Percentiles rank a stretch among this genome's conserved stretches.
Evolutionary conservation across 2,329 filamentous ascomycete genomes (phyloP).

Genomic region (Aspergillus sp.): DNA sequence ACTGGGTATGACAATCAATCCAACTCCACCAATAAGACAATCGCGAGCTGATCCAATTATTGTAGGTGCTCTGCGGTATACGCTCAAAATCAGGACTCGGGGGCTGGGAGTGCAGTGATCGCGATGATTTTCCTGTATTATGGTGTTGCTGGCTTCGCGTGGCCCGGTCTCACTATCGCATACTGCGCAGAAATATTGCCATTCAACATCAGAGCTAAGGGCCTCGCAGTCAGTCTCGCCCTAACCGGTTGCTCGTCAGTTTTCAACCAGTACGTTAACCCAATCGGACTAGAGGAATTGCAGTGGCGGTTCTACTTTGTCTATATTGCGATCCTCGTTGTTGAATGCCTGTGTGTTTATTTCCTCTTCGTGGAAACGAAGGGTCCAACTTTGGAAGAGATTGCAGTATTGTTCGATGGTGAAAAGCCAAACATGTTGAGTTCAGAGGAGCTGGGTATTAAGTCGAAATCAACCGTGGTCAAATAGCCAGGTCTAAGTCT

Average conservation of each 20-base stretch:
- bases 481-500: background rate
- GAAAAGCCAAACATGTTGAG: conserved; percentile 1
- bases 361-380: conserved; percentile 38
- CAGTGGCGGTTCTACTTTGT: conserved; percentile 41
- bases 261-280: conserved; percentile 38
- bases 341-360: conserved; percentile 34
- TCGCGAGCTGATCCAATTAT: background rate
- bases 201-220: conserved; percentile 51
- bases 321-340: conserved; percentile 33
- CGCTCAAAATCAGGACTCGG: conserved; percentile 28
- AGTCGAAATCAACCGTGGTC: background rate
- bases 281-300: conserved; percentile 31
- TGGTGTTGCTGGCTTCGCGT: conserved; percentile 19
- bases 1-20: conserved; percentile 22
- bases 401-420: conserved; percentile 34
- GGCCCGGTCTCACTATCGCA: conserved; percentile 29
- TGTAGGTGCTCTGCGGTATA: conserved; percentile 38
- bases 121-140: conserved; percentile 38
- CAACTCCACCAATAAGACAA: background rate
- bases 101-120: conserved; percentile 29
- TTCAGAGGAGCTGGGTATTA: conserved; percentile 16
- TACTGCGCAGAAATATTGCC: conserved; percentile 52
- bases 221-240: conserved; percentile 37
- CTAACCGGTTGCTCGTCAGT: conserved; percentile 10
- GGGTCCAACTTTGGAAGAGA: conserved; percentile 34